These are phyloP conservation scores for Ilex asprella DNA, from an alignment of 257 asterid species.

Conservation along the genomic window DNA sequence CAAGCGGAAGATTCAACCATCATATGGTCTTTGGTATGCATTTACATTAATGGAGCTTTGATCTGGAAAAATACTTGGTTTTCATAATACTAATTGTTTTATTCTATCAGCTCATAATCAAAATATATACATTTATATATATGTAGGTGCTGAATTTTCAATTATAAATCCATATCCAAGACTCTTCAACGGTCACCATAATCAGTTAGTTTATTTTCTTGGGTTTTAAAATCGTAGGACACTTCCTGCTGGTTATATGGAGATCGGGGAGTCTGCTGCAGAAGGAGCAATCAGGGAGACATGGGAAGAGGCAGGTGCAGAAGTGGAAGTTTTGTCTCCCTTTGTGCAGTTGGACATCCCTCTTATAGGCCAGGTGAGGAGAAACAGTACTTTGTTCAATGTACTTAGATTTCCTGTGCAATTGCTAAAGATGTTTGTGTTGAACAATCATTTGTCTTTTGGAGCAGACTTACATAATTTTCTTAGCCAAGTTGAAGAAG, in stretches of 20 bases:
- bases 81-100: not conserved
- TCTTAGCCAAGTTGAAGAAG: conserved; percentile 79
- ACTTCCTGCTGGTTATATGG: conserved; percentile 98
- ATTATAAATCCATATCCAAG: too few relatives aligned
- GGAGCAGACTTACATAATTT: conserved; percentile 79
- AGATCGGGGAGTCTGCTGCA: conserved; percentile 86
- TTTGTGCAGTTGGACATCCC: conserved; percentile 93
- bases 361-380: conserved; percentile 79
- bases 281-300: conserved; percentile 95
- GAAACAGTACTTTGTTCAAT: conserved; percentile 3
- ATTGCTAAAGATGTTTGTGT: conserved; percentile 6
- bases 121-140: not conserved
- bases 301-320: conserved; percentile 94
- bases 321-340: conserved; percentile 71
- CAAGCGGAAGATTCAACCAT: conserved; percentile 87
- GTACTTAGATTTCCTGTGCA: not conserved
- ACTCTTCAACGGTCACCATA: too few relatives aligned
- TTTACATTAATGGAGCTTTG: conserved; percentile 1
- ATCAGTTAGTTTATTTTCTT: not conserved
- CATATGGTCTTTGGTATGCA: conserved; percentile 88
- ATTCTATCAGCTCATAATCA: not conserved
- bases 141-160: too few relatives aligned
- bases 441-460: conserved; percentile 11
- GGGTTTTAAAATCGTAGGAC: conserved; percentile 39
- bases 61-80: not conserved